Percentiles rank a stretch among this genome's conserved stretches.
These are phyloP conservation scores for Sporothrix pseudoabietina DNA, from an alignment of 2,329 filamentous ascomycete genomes.

Conservation along the genomic window DNA sequence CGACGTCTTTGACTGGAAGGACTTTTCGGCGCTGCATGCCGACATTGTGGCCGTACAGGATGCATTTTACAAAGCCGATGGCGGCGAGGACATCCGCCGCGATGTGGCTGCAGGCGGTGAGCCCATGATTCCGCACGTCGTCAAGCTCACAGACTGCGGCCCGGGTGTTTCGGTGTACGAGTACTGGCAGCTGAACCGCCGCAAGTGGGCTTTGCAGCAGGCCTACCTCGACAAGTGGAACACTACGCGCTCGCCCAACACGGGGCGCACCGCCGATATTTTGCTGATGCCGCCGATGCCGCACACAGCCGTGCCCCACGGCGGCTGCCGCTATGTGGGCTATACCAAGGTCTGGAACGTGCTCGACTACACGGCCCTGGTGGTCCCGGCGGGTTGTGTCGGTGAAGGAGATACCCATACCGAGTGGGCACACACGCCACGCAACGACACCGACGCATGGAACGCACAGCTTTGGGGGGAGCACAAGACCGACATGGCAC, in stretches of 20 bases:
- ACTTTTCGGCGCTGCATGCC: constrained; percentile 50
- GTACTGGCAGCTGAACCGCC: constrained; percentile 68
- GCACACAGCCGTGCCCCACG: constrained; percentile 56
- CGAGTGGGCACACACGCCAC: constrained; percentile 46
- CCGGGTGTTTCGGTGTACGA: constrained; percentile 61
- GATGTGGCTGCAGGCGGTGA: constrained; percentile 60
- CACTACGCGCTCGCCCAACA: constrained; percentile 42
- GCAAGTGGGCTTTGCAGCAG: constrained; percentile 57
- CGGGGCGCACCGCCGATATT: constrained; percentile 55
- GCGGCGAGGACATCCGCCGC: constrained; percentile 62
- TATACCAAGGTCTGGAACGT: constrained; percentile 66
- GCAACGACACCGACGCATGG: constrained; percentile 55
- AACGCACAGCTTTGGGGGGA: constrained; percentile 53
- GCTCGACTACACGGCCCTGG: constrained; percentile 62
- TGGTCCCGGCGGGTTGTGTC: constrained; percentile 56
- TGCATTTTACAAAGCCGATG: constrained; percentile 62
- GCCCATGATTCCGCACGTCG: constrained; percentile 60
- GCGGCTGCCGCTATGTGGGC: constrained; percentile 51
- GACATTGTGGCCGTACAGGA: constrained; percentile 52
- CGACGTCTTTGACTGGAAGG: constrained; percentile 56
- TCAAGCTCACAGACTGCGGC: constrained; percentile 56
- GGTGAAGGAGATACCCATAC: constrained; percentile 37
- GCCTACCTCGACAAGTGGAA: constrained; percentile 63
- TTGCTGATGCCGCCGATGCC: constrained; percentile 62
- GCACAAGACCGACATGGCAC: constrained; percentile 44